phyloP scores from a whole-genome alignment of 2,329 filamentous ascomycete species.

The Sporothrix brasiliensis region DNA sequence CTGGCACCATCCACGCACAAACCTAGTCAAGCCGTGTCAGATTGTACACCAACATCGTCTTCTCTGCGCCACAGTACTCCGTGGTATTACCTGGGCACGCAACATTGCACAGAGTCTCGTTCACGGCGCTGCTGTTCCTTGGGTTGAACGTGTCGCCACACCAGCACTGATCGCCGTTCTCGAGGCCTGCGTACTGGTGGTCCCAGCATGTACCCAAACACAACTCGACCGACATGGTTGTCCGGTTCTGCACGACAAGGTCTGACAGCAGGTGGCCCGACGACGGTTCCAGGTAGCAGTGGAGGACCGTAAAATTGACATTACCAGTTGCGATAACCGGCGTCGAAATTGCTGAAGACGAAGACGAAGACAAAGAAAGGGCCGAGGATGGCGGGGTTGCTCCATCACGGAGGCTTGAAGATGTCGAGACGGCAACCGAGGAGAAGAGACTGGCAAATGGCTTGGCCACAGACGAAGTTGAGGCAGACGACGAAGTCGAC shows the following conservation, averaged over 20 bases:
- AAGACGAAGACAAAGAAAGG: not conserved
- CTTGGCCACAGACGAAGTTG: not conserved
- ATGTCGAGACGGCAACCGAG: not conserved
- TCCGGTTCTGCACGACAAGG: constrained; percentile 26
- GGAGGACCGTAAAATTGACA: constrained; percentile 37
- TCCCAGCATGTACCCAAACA: constrained; percentile 42
- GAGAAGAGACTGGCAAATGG: not conserved
- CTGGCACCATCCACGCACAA: not conserved
- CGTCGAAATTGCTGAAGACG: not conserved
- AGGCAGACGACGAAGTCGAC: not conserved
- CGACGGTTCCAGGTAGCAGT: constrained; percentile 37
- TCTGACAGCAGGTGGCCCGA: constrained; percentile 33
- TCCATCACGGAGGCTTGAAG: not conserved
- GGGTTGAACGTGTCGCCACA: constrained; percentile 43
- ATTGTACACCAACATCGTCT: constrained; percentile 35
- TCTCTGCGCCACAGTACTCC: constrained; percentile 32
- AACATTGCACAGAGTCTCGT: constrained; percentile 28
- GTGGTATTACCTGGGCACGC: constrained; percentile 33
- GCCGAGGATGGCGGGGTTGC: not conserved
- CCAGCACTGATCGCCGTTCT: constrained; percentile 48
- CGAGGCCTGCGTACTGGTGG: constrained; percentile 45
- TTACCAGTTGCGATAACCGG: constrained; percentile 28
- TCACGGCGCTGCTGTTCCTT: constrained; percentile 34
- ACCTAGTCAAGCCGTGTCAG: constrained; percentile 17
- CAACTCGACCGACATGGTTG: constrained; percentile 41